Base-by-base conservation (phyloP, 2,329 filamentous ascomycete species). In the Paramyrothecium sp. region DNA sequence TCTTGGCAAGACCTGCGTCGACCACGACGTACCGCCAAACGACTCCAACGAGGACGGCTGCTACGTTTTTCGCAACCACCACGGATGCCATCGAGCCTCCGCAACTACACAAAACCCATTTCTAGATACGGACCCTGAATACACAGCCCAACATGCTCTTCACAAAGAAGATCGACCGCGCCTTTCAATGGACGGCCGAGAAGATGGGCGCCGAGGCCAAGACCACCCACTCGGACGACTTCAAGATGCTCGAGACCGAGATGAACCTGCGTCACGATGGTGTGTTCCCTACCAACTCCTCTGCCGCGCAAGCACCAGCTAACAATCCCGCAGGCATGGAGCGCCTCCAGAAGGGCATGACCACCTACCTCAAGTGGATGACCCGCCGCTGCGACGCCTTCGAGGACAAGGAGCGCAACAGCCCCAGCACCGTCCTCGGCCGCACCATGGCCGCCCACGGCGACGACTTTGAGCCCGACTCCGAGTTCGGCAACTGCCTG, bases 121-220 rank as follows among this genome's bases (percentile, higher is more conserved):
- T 41, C 41, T 19, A 16, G 13, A 17, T 12, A 19, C 38, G 38
- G 13, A 17, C 38, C 13, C 13, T 44, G 38, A 44, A 49, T 57
- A 54, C 51, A 50, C 55, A 59, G 58, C 51, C 26, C 60, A 71
- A 48, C 34, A 85, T 85, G 82, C 77, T 81, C 66, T 78, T 86
- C 67, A 82, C 79, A 76, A 97, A 96, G 82, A 97, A 96, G 73
- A 87, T 98, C 72, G 94, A 93, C 77, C 89, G 94, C 70, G 89
- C 96, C 81, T 96, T 94, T 80, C 94, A 98, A 89, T 98, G 94
- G 94, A 92, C 93, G 41, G 92, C 92, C 65, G 94, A 98, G 79
- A 91, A 93, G 77, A 97, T 98, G 91, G 94, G 94, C 67, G 86
- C 86, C 63, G 93, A 97, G 76, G 84, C 88, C 76, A 95, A 92